Evolutionary conservation across 306 rosid genomes (phyloP), one percentile per base, ranked within the genome.

Genomic region (Sphenostylis stenocarpa): DNA sequence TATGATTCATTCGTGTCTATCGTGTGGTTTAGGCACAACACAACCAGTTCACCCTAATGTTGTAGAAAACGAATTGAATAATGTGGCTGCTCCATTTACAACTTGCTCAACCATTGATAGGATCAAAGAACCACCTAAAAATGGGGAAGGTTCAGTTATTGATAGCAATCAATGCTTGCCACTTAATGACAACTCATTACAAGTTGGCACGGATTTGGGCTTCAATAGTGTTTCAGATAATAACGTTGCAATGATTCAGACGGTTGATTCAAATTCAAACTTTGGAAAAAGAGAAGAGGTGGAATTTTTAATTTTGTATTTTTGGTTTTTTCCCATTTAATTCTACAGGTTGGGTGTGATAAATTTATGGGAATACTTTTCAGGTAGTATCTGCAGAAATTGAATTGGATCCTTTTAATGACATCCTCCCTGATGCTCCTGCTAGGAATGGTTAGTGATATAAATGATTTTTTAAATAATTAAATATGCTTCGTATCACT

Each of bases 321-420:
- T 69, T 52, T 43, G 4, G 7, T 21, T 14, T 36, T 79, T 33
- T 66, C 60, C 53, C 31, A 4, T 43, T 57, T 64, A 24, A 47
- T 51, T 63, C 29, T 14, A 68, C 23, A 67, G 67, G 56, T 57
- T 81, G 63, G 78, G 72, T 33, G 36, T 78, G 15, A 44, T 20
- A 41, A 82, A 67, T 51, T 56, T 67, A 48, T 23, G 60, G 24
- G 63, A 64, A 28, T 67, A 72, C 52, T 78, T 41, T 67, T 23
- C 80, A 90, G 93, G 84, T 76, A 75, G 71, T 71, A 55, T 53
- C 83, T 45, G 70, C 33, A 5, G 89, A 67, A 45, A 29, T 75
- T 26, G 90, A 83, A 53, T 73, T 82, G 73, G 87, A 86, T 86
- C 89, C 88, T 60, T 86, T 81, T 68, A 77, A 78, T 11, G 43